Percentiles rank a stretch among this genome's conserved stretches.
Conservation (phyloP, 805 yeast species). For the Ogataea wickerhamii region DNA sequence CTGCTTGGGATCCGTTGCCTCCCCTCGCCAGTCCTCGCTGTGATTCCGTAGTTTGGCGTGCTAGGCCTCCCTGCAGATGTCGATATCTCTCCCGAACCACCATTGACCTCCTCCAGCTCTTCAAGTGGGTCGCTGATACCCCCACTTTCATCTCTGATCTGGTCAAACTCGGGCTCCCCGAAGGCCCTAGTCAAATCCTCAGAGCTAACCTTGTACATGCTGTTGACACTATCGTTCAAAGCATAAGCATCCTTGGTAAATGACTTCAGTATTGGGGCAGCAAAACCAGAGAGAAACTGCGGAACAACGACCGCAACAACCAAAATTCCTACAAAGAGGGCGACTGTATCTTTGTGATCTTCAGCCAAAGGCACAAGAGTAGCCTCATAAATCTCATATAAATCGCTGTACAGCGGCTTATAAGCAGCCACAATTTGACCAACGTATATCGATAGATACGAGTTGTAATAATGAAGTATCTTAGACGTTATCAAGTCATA, state of each 20-base stretch:
- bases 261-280: slow-evolving; percentile 13
- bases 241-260: slow-evolving; percentile 25
- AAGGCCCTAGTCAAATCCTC: slow-evolving; percentile 10
- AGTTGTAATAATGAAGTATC: slow-evolving; percentile 9
- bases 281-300: slow-evolving; percentile 11
- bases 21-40: slow-evolving; percentile 1
- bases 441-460: slow-evolving; percentile 11
- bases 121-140: slow-evolving; percentile 24
- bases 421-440: slow-evolving; percentile 10
- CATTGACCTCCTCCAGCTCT: slow-evolving; percentile 15
- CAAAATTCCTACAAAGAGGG: slow-evolving; percentile 10
- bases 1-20: not conserved
- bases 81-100: not conserved
- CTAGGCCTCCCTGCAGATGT: slow-evolving; percentile 4
- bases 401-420: slow-evolving; percentile 17
- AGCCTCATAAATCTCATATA: slow-evolving; percentile 10
- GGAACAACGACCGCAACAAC: slow-evolving; percentile 12
- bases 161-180: slow-evolving; percentile 21
- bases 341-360: slow-evolving; percentile 16
- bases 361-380: slow-evolving; percentile 12
- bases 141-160: slow-evolving; percentile 22
- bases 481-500: slow-evolving; percentile 3
- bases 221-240: slow-evolving; percentile 22
- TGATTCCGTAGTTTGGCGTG: not conserved
- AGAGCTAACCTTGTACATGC: slow-evolving; percentile 23